Percentiles rank a stretch among this genome's conserved stretches.
phyloP scores from a whole-genome alignment of 1,284 basidiomycete genomes.

The Exsudoporus floridanus region DNA sequence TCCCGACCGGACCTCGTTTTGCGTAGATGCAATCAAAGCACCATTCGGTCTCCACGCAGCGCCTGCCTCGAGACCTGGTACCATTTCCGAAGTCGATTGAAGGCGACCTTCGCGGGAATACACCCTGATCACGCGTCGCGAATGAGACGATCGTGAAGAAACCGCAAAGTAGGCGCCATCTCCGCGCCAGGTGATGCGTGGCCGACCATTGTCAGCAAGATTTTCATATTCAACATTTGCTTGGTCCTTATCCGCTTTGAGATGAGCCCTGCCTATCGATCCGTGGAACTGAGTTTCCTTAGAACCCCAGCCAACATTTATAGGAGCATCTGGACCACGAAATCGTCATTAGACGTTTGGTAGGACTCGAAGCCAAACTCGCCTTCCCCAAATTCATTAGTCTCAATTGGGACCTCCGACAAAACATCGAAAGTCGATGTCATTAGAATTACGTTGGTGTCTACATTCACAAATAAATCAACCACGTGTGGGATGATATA shows the following conservation, averaged over 20 bases:
- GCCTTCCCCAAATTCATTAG: constrained; percentile 84
- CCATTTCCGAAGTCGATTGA: constrained; percentile 83
- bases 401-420: constrained; percentile 73
- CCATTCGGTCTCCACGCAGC: constrained; percentile 91
- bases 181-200: constrained; percentile 89
- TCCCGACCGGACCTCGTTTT: constrained; percentile 73
- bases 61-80: constrained; percentile 79
- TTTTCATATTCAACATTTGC: constrained; percentile 45
- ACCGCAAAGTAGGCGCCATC: constrained; percentile 90
- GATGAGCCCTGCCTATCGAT: constrained; percentile 79
- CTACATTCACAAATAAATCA: constrained; percentile 26
- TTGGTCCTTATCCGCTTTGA: constrained; percentile 55
- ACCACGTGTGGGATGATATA: background rate
- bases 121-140: constrained; percentile 66
- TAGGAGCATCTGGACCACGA: constrained; percentile 67
- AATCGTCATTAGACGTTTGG: constrained; percentile 9
- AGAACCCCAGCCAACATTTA: constrained; percentile 97
- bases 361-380: constrained; percentile 28
- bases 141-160: constrained; percentile 57
- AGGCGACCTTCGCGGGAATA: constrained; percentile 80
- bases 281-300: constrained; percentile 98
- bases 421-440: constrained; percentile 87
- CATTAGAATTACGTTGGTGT: constrained; percentile 85
- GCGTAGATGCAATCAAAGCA: constrained; percentile 79
- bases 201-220: constrained; percentile 72